Conservation (phyloP, 73 alveolate species). For the Effrenium voratum region DNA sequence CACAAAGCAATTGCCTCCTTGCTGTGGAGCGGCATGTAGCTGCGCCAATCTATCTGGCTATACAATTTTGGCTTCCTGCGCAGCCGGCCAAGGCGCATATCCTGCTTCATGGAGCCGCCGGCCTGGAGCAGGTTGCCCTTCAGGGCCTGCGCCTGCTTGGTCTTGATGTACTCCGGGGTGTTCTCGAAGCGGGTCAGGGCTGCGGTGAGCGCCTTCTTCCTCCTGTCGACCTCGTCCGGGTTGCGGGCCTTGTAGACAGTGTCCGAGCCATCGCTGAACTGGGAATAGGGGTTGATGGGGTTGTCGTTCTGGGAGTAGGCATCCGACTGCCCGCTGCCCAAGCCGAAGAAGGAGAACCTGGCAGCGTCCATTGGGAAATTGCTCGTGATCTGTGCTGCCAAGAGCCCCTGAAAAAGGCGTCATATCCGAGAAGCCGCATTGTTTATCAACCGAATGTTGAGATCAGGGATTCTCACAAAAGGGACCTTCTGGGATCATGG, state of each 20-base stretch:
- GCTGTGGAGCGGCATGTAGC: no score
- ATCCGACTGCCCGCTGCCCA: slow-evolving; percentile 53
- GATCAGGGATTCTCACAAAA: no score
- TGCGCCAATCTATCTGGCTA: no score
- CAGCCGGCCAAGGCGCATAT: no score
- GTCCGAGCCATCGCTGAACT: slow-evolving; percentile 62
- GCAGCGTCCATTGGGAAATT: slow-evolving; percentile 10
- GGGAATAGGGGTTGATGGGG: slow-evolving; percentile 89
- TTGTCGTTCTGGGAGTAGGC: slow-evolving; percentile 92
- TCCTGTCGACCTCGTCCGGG: slow-evolving; percentile 52
- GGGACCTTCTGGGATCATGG: no score
- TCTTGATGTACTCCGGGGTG: slow-evolving; percentile 64
- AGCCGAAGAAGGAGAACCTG: slow-evolving; percentile 45
- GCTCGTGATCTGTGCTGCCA: no score
- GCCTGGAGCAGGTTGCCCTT: no score
- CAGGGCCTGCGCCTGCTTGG: slow-evolving; percentile 81
- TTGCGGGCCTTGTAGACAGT: slow-evolving; percentile 50
- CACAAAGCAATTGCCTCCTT: no score
- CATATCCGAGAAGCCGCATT: background rate
- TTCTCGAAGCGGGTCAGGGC: slow-evolving; percentile 59
- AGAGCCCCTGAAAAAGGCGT: no score
- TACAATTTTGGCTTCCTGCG: no score
- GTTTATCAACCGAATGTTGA: background rate
- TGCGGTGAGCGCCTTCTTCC: slow-evolving; percentile 33
- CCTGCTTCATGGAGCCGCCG: slow-evolving; percentile 43